Conservation (phyloP, 2,329 filamentous ascomycete species). For the Penicillium digitatum region DNA sequence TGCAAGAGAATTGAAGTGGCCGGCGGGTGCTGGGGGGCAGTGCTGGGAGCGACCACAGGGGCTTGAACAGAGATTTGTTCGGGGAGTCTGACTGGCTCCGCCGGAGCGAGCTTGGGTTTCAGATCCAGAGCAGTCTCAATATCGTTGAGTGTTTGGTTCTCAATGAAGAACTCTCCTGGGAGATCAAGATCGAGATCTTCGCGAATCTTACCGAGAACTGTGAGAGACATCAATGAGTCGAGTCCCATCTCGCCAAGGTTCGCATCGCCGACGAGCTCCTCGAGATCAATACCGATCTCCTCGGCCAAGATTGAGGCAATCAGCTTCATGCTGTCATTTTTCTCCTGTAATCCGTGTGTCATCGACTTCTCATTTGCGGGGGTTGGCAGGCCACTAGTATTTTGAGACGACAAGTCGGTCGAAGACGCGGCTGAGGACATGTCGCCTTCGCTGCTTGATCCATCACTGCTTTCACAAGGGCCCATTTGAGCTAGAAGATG, state of each 20-base stretch:
- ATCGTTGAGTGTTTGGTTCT: constrained; percentile 42
- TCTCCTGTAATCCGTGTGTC: constrained; percentile 11
- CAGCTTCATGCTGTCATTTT: constrained; percentile 37
- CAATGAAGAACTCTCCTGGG: constrained; percentile 43
- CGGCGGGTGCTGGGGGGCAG: constrained; percentile 30
- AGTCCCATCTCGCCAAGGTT: constrained; percentile 45
- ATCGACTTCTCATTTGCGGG: constrained; percentile 28
- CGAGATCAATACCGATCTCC: constrained; percentile 43
- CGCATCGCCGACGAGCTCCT: constrained; percentile 39
- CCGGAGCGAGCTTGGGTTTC: constrained; percentile 33
- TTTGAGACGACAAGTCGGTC: constrained; percentile 35
- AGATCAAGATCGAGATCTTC: constrained; percentile 43
- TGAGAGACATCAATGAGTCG: constrained; percentile 46
- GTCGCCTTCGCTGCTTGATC: constrained; percentile 29
- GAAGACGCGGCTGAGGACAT: constrained; percentile 29
- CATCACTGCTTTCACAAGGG: constrained; percentile 30
- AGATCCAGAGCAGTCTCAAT: constrained; percentile 39
- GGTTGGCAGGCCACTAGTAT: constrained; percentile 31
- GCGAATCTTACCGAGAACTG: constrained; percentile 44
- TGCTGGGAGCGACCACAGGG: constrained; percentile 16
- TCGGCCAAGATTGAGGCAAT: constrained; percentile 43
- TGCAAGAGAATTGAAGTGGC: constrained; percentile 44
- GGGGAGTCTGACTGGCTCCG: constrained; percentile 21
- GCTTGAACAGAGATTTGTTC: constrained; percentile 22
- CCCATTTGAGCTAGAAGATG: constrained; percentile 46